Evolutionary conservation across 2,329 filamentous ascomycete genomes (phyloP), one percentile per base, ranked within the genome.

Genomic region (Cladosporium sphaerospermum): DNA sequence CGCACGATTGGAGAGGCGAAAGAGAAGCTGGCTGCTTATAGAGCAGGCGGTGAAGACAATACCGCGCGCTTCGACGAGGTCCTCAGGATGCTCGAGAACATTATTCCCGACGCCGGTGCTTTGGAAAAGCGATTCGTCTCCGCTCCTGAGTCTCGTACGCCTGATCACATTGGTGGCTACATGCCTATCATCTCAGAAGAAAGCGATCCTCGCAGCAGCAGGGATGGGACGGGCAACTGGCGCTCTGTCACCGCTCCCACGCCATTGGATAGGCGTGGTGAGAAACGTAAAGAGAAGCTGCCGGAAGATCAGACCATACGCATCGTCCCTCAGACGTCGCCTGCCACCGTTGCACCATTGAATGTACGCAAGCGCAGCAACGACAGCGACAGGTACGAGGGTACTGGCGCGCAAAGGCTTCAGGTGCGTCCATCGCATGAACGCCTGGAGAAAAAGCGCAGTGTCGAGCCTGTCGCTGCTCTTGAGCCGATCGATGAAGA

Each of bases 1-100:
- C 74, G 74, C 48, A 80, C 82, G 53, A 67, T 85, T 33, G 74
- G 75, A 7, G 80, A 84, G 62, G 81, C 79, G 9, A 76, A 81
- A 16, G 75, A 77, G 34, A 78, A 78, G 57, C 73, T 85, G 31
- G 75, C 80, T 33, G 74, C 76, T 3, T 67, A 67, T 51, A 74
- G 77, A 48, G 73, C 74, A 18, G 75, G 74, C 62, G 61, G 74
- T 62, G 60, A 71, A 61, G 59, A 74, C 61, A 65, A 71, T 68
- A 67, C 77, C 56, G 71, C 72, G 4, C 78, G 82, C 55, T 73
- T 84, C 40, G 75, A 80, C 32, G 78, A 82, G 44, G 77, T 86
- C 19, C 78, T 86, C 43, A 75, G 75, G 46, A 65, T 68, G 57
- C 60, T 70, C 9, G 67, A 70, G 43, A 64, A 61, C 39, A 67